A percentile compares a stretch with the other conserved stretches of the same genome.
Evolutionary conservation across 2,329 filamentous ascomycete genomes (phyloP).

Genomic region (Neocucurbitaria cava): DNA sequence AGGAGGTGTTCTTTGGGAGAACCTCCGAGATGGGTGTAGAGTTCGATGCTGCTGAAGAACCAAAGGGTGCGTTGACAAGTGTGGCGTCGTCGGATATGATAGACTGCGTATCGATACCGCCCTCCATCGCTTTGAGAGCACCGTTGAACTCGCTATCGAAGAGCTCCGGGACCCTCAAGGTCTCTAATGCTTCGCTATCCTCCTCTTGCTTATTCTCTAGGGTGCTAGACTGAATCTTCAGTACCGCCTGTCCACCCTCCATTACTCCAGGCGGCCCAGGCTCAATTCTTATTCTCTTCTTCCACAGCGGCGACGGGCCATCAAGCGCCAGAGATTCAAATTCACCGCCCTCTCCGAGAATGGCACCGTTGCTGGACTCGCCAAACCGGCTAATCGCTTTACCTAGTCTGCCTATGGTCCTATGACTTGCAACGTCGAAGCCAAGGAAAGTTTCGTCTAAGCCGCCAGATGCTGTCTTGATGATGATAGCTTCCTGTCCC

Average conservation of each 20-base stretch:
- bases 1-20: constrained; percentile 20
- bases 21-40: constrained; percentile 6
- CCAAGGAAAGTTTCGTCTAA: constrained; percentile 82
- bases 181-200: constrained; percentile 21
- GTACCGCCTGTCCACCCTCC: constrained; percentile 79
- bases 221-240: constrained; percentile 67
- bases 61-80: constrained; percentile 1
- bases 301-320: constrained; percentile 77
- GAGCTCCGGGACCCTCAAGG: constrained; percentile 66
- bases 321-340: constrained; percentile 92
- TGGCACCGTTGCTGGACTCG: constrained; percentile 68
- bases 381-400: constrained; percentile 72
- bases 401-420: constrained; percentile 56
- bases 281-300: constrained; percentile 69
- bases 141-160: constrained; percentile 69
- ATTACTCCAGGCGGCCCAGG: constrained; percentile 64
- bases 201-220: constrained; percentile 57
- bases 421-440: constrained; percentile 72
- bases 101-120: constrained; percentile 4
- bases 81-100: constrained; percentile 10
- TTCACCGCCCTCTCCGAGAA: constrained; percentile 92
- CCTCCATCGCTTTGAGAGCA: constrained; percentile 36
- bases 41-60: not conserved
- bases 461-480: constrained; percentile 93
- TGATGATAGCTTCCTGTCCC: constrained; percentile 84